Base-by-base conservation (phyloP, 1,284 basidiomycete species). In the Puccinia brachypodii region DNA sequence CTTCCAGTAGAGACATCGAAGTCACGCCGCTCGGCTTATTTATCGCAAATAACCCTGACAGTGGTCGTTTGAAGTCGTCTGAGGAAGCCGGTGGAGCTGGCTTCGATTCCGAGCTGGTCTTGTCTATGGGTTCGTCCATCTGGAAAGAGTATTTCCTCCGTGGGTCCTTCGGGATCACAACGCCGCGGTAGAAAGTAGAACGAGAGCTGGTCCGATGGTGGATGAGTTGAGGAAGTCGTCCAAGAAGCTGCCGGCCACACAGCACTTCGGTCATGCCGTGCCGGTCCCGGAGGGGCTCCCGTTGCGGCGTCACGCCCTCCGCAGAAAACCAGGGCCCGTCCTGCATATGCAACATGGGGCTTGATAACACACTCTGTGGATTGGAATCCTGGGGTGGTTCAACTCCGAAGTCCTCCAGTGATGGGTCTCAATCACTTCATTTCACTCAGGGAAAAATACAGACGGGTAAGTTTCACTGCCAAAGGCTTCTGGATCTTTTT, bases 1-100 rank as follows among this genome's bases (percentile, higher is more conserved):
- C 89, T 86, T 97, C 94, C 76, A 99, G 90, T 53, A 98, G 87
- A 47, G 92, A 89, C 96, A 99, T 99, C 47, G 94, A 96, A 1
- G 93, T 92, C 36, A 92, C 91, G 0, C 95, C 94, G 4, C 93
- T 93, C 2, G 94, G 94, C 86, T 97, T 97, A 79, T 89, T 88
- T 72, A 97, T 87, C 4, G 91, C 94, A 86, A 97, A 95, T 19
- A 96, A 88, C 25, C 91, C 94, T 69, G 92, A 93, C 6, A 93
- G 85, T 1, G 94, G 94, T 33, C 64, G 64, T 44, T 68, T 68
- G 69, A 72, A 50, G 31, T 72, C 69, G 69, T 36, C 31, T 2
- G 47, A 31, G 9, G 69, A 72, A 44, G 69, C 36, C 44, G 69
- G 0, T 25, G 42, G 2, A 2, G 69, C 28, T 28, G 31, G 42